phyloP scores from a whole-genome alignment of 139 green algal genomes.

The Astrephomene gubernaculifera region DNA sequence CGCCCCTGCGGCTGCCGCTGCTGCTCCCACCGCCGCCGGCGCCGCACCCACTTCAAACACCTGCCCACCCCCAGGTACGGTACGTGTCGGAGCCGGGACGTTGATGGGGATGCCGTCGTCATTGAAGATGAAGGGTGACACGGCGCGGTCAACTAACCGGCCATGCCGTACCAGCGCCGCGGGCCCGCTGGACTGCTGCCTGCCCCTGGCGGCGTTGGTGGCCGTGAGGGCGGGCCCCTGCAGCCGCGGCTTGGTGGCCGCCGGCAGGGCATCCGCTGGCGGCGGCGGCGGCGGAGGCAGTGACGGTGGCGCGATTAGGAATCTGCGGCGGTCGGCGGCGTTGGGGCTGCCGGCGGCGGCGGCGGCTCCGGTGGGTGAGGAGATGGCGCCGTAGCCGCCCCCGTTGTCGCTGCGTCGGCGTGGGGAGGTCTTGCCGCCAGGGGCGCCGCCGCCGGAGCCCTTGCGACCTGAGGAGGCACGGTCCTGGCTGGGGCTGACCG shows the following conservation, averaged over 20 bases:
- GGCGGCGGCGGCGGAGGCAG: too few species aligned
- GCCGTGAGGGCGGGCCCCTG: not conserved
- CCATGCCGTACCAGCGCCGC: not conserved
- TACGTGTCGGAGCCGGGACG: not conserved
- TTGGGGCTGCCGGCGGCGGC: not conserved
- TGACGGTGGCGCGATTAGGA: too few species aligned
- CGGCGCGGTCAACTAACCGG: conserved; percentile 15
- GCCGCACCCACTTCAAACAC: not conserved
- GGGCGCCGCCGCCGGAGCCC: not conserved
- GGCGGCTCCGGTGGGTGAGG: too few species aligned
- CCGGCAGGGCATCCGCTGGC: too few species aligned
- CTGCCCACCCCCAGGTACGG: not conserved
- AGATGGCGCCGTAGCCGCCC: too few species aligned
- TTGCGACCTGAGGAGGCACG: not conserved
- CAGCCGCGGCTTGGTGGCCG: not conserved
- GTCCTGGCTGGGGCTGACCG: not conserved
- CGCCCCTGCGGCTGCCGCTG: not conserved
- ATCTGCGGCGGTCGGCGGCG: too few species aligned
- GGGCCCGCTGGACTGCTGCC: not conserved
- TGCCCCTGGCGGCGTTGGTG: not conserved
- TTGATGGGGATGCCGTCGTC: conserved; percentile 5
- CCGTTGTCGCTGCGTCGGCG: too few species aligned
- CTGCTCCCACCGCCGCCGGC: not conserved
- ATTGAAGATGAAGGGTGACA: conserved; percentile 35
- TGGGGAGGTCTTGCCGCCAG: not conserved